Evolutionary conservation across 495 filamentous ascomycete species (phyloP), one percentile per base, ranked within the genome.

Genomic region (Trichoderma gamsii): DNA sequence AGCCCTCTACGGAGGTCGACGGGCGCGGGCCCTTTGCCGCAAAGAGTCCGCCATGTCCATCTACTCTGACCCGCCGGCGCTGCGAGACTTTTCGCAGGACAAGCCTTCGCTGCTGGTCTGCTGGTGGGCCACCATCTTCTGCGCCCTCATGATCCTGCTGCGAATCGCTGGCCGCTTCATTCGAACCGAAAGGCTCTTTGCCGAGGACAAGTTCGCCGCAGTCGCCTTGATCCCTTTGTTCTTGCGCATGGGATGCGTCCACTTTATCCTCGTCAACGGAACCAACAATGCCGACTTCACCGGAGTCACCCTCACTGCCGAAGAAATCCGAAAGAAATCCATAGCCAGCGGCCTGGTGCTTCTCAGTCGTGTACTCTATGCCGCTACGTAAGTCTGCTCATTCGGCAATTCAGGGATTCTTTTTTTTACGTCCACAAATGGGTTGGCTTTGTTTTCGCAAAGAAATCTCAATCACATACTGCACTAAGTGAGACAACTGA

Each of bases 81-180:
- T 82, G 65, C 84, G 83, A 69, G 78, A 82, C 11, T 77, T 79
- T 73, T 70, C 79, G 73, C 73, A 88, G 38, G 84, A 91, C 78
- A 89, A 92, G 69, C 87, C 92, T 27, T 92, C 91, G 0, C 83
- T 99, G 51, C 82, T 97, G 66, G 92, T 95, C 72, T 93, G 90
- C 74, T 97, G 92, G 91, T 97, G 95, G 95, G 92, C 91, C 68
- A 96, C 92, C 9, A 80, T 80, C 8, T 95, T 96, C 74, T 90
- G 92, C 41, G 78, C 92, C 63, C 83, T 85, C 46, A 90, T 97
- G 69, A 97, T 99, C 69, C 68, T 92, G 21, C 81, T 92, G 41
- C 86, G 95, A 0, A 76, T 97, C 12, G 77, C 74, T 67, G 93
- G 95, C 27, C 88, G 95, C 49, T 94, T 92, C 74, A 80, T 92